A percentile compares a stretch with the other conserved stretches of the same genome.
Evolutionary conservation across 805 yeast genomes (phyloP).

Genomic region (Nakazawaea siamensis): DNA sequence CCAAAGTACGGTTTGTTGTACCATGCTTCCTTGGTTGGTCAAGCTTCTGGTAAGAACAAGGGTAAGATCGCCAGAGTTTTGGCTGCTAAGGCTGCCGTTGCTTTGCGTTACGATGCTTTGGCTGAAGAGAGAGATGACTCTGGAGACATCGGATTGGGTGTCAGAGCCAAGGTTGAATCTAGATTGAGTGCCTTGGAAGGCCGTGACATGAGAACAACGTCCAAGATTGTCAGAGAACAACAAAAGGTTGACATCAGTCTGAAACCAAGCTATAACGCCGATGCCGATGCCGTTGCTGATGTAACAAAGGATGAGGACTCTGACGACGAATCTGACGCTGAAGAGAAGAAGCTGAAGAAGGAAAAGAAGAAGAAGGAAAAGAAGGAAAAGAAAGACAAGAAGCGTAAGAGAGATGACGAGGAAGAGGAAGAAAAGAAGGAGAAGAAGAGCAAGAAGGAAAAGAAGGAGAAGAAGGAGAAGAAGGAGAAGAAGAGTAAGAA

Average conservation of each 20-base stretch:
- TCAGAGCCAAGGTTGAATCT: conserved; percentile 88
- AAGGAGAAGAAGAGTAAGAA: conserved; percentile 17
- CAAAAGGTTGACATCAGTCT: conserved; percentile 83
- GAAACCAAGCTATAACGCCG: conserved; percentile 86
- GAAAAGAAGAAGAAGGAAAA: conserved; percentile 15
- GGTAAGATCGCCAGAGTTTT: conserved; percentile 98
- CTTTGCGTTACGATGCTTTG: conserved; percentile 92
- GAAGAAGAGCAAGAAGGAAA: conserved; percentile 18
- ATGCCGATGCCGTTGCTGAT: conserved; percentile 69
- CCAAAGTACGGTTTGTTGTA: conserved; percentile 97
- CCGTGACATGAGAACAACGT: conserved; percentile 86
- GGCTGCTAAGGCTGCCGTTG: conserved; percentile 97
- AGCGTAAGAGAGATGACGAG: conserved; percentile 18
- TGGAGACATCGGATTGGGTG: conserved; percentile 87
- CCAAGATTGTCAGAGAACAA: conserved; percentile 73
- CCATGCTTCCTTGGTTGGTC: conserved; percentile 96
- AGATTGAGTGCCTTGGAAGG: conserved; percentile 95
- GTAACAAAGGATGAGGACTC: conserved; percentile 16
- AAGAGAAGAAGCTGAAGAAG: conserved; percentile 19
- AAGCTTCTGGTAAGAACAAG: conserved; percentile 96
- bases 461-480: conserved; percentile 15
- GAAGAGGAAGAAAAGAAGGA: conserved; percentile 17
- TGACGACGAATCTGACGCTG: conserved; percentile 10
- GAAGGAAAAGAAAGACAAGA: conserved; percentile 16
- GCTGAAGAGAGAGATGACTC: conserved; percentile 96